These are phyloP conservation scores for Flaveria trinervia DNA, from an alignment of 129 eudicot genomes.

Conservation along the genomic window DNA sequence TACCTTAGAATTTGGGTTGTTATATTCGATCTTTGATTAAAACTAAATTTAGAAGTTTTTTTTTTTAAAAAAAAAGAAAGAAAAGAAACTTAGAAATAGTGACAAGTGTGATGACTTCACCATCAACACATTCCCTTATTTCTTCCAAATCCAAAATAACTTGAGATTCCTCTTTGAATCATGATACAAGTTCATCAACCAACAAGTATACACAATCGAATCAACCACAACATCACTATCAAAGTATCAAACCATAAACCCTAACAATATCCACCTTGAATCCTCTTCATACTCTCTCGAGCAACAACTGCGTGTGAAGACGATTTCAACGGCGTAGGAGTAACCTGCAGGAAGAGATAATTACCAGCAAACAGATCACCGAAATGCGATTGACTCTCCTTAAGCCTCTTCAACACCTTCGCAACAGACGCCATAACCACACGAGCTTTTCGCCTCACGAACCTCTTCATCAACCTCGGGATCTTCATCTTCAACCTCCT, in stretches of 20 bases:
- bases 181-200: not conserved
- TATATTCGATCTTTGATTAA: too few species aligned
- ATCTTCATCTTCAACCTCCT: constrained; percentile 59
- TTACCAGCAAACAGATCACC: constrained; percentile 92
- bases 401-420: constrained; percentile 63
- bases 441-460: constrained; percentile 54
- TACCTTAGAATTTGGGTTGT: too few species aligned
- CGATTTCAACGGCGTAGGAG: constrained; percentile 59
- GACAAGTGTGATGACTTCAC: too few species aligned
- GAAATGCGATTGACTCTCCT: constrained; percentile 71
- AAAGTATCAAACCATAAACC: not conserved
- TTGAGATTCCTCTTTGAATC: too few species aligned
- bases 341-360: constrained; percentile 81
- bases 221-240: too few species aligned
- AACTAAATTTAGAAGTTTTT: too few species aligned
- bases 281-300: not conserved
- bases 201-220: too few species aligned
- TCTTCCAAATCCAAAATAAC: too few species aligned
- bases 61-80: too few species aligned
- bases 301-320: not conserved
- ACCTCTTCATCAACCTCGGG: constrained; percentile 59
- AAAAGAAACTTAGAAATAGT: too few species aligned
- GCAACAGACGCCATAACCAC: constrained; percentile 38
- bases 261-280: not conserved
- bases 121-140: too few species aligned